Conservation (phyloP, 1,284 basidiomycete genomes). For the Gomphus bonarii region DNA sequence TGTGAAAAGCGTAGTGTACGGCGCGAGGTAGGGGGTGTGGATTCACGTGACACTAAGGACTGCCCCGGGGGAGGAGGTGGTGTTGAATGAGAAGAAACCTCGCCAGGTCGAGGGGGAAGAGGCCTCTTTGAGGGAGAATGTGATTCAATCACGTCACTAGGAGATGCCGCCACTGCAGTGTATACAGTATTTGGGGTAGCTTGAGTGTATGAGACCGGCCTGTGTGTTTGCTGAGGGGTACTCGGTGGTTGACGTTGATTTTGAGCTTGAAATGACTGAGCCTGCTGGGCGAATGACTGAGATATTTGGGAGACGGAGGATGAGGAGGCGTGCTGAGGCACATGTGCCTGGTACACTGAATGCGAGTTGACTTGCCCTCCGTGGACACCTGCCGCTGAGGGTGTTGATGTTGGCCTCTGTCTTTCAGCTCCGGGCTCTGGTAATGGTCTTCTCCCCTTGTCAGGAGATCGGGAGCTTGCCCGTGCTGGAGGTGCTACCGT, state of each 20-base stretch:
- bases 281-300: neutral
- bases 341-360: neutral
- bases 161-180: neutral
- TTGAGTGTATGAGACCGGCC: neutral
- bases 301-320: neutral
- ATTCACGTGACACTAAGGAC: neutral
- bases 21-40: neutral
- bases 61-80: neutral
- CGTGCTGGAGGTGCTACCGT: conserved; percentile 8
- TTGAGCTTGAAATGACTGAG: neutral
- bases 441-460: conserved; percentile 6
- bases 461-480: conserved; percentile 2
- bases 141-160: neutral
- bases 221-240: neutral
- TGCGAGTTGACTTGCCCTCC: conserved; percentile 2
- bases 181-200: neutral
- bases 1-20: conserved; percentile 2
- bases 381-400: conserved; percentile 1
- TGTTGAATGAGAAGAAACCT: neutral
- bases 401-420: conserved; percentile 1
- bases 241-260: conserved; percentile 9
- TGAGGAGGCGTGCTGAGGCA: neutral
- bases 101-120: conserved; percentile 1
- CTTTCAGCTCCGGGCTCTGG: neutral
- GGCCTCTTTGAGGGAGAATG: conserved; percentile 1